Evolutionary conservation across 345 rosid genomes (phyloP).

Genomic region (Brassica incana): DNA sequence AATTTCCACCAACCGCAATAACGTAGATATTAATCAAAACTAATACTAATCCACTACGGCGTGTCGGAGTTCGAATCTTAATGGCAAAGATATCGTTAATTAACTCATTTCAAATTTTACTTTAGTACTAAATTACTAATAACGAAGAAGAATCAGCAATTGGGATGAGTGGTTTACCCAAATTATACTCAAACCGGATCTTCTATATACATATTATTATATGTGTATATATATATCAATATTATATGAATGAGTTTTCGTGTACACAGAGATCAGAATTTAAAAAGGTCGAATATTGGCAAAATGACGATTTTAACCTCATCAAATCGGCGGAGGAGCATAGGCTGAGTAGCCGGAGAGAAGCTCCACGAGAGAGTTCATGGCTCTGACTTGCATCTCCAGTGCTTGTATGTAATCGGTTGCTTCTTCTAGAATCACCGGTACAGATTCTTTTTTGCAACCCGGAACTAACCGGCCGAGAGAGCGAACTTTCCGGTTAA

Average conservation of each 20-base stretch:
- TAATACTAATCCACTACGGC: background rate
- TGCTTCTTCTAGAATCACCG: conserved; percentile 90
- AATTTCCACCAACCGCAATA: conserved; percentile 19
- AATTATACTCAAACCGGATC: conserved; percentile 24
- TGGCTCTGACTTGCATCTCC: conserved; percentile 94
- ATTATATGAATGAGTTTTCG: background rate
- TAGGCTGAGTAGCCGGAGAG: conserved; percentile 37
- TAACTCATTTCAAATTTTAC: background rate
- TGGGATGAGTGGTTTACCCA: background rate
- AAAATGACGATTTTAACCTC: conserved; percentile 28
- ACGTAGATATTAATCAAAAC: background rate
- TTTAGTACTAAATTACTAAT: background rate
- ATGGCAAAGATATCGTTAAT: background rate
- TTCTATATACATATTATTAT: conserved; percentile 4
- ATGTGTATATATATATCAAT: background rate
- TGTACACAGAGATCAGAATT: conserved; percentile 12
- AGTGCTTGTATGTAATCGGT: conserved; percentile 91
- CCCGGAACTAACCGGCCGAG: conserved; percentile 96
- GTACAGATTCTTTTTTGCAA: conserved; percentile 80
- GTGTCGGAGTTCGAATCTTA: background rate
- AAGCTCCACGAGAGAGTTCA: conserved; percentile 63
- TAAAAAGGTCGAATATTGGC: background rate
- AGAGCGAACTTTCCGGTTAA: conserved; percentile 74
- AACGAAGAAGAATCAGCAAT: background rate
- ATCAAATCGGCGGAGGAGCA: conserved; percentile 34